Base-by-base conservation (phyloP, 176 grass and related monocot genomes). In the Poa annua region DNA sequence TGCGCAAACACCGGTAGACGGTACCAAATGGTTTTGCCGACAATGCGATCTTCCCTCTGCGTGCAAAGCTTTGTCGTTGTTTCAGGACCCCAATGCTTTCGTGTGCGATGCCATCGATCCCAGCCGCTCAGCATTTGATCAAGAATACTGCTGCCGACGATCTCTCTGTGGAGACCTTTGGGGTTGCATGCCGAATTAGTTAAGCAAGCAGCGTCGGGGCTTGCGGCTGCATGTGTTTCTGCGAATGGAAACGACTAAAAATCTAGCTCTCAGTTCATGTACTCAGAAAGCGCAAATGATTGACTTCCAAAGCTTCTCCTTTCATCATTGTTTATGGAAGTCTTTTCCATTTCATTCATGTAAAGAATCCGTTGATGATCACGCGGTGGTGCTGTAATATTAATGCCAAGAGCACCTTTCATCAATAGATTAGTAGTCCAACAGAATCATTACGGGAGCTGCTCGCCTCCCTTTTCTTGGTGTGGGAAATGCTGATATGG, bases 221-320 rank as follows among this genome's bases (percentile, higher is more conserved):
- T 68, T 87, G 47, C 26, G 41, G 11, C 19, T 42, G 79, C 80
- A 66, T 84, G 86, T 47, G 87, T 24, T 71, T 26, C 76, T 62
- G 45, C 14, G 20, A 75, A 66, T 16, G 10, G 65, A 63, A 83
- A 65, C 32, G 35, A 29, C 45, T 79, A 60, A 52, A 83, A 85
- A 76, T 79, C 83, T 83, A 90, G 62, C 24, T 51, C 33, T 66
- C 73, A 54, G 49, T 78, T 78, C 78, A 64, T 74, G 15, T 41
- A 59, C 26, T 78, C 53, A 5, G 45, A 78, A 83, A 79, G 83
- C 15, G 73, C 79, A 83, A 74, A 90, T 90, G 84, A 90, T 90
- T 90, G 88, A 78, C 38, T 14, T 60, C 74, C 64, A 74, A 83
- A 86, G 79, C 55, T n/a, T 60, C 78, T 0, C 71, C 77, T 68